Conservation (phyloP, 2,329 filamentous ascomycete species). For the Venturia asperata region DNA sequence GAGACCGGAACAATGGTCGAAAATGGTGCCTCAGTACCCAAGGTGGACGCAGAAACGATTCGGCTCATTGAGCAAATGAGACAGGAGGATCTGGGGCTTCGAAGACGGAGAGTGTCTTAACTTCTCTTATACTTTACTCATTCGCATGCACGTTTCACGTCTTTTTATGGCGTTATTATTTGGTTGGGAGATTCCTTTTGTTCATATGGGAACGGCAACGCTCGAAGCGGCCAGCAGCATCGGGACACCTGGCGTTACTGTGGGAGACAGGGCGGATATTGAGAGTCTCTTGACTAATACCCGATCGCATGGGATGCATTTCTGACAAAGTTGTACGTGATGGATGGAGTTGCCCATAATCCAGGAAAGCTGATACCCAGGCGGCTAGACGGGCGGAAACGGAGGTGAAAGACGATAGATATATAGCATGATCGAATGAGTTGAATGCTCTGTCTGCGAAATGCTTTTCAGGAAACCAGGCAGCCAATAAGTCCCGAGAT, state of each 20-base stretch:
- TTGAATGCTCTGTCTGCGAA: background rate
- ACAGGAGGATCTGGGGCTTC: conserved; percentile 13
- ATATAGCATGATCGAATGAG: background rate
- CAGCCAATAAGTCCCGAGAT: too few species aligned
- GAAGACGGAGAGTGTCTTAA: conserved; percentile 11
- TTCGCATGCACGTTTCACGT: background rate
- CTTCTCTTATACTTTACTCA: background rate
- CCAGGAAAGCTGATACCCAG: background rate
- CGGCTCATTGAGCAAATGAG: conserved; percentile 16
- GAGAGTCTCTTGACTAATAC: conserved; percentile 5
- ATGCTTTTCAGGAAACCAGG: too few species aligned
- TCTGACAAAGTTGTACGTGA: background rate
- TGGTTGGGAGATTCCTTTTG: background rate
- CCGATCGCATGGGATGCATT: conserved; percentile 3
- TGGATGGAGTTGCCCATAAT: background rate
- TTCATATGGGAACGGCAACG: conserved; percentile 4
- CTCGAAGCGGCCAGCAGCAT: conserved; percentile 8
- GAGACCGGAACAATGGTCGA: background rate
- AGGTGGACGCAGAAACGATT: conserved; percentile 3
- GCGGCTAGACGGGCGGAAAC: background rate
- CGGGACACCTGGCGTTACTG: background rate
- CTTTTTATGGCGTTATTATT: background rate
- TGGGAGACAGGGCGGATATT: background rate
- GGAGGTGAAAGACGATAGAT: background rate
- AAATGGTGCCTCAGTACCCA: background rate